Percentiles rank a stretch among this genome's conserved stretches.
These are phyloP conservation scores for Penicillium hesseltinei DNA, from an alignment of 2,329 filamentous ascomycete species.

Conservation along the genomic window DNA sequence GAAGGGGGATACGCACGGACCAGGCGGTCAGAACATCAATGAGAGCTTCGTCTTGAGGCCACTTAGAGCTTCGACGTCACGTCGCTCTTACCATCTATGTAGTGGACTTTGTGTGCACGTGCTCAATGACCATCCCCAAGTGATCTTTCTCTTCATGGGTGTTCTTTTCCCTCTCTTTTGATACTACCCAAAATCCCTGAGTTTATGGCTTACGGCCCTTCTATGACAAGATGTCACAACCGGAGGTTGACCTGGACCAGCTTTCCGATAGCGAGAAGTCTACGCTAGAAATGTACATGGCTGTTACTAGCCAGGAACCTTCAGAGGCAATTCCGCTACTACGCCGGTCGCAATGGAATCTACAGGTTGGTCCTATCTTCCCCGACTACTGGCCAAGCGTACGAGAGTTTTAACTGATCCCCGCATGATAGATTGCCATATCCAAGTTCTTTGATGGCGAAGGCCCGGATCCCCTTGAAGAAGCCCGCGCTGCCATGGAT, in stretches of 20 bases:
- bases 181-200: not conserved
- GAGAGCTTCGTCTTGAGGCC: constrained; percentile 7
- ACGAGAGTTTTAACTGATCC: constrained; percentile 18
- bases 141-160: not conserved
- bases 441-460: constrained; percentile 98
- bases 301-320: constrained; percentile 80
- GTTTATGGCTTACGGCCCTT: constrained; percentile 24
- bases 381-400: not conserved
- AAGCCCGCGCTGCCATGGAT: constrained; percentile 65
- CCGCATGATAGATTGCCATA: constrained; percentile 73
- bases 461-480: constrained; percentile 74
- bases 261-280: constrained; percentile 77
- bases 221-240: constrained; percentile 45
- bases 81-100: not conserved
- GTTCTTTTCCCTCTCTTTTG: not conserved
- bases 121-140: not conserved
- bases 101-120: not conserved
- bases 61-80: constrained; percentile 8
- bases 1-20: constrained; percentile 27
- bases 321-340: constrained; percentile 75
- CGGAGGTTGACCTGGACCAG: constrained; percentile 56
- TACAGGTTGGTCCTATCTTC: constrained; percentile 59
- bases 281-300: constrained; percentile 81
- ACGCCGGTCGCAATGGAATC: constrained; percentile 90
- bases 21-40: constrained; percentile 26